These are phyloP conservation scores for Aegle marmelos DNA, from an alignment of 345 rosid species.

Conservation along the genomic window DNA sequence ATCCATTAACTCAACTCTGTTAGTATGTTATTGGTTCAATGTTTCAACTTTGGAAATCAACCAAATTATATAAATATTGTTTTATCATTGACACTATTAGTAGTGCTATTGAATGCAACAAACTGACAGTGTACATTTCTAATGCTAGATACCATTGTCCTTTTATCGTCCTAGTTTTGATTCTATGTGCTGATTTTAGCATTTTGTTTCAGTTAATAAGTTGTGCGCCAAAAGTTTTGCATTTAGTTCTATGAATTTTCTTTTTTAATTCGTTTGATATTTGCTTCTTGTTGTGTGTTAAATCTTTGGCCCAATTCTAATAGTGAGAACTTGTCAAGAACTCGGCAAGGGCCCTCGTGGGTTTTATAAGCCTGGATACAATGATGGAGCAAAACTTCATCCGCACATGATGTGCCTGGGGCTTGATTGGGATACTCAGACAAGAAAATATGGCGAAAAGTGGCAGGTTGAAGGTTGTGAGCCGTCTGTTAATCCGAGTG, in stretches of 20 bases:
- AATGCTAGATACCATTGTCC: background rate
- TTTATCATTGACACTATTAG: background rate
- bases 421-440: slow-evolving; percentile 47
- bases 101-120: background rate
- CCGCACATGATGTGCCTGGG: slow-evolving; percentile 70
- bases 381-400: slow-evolving; percentile 46
- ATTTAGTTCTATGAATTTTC: no score
- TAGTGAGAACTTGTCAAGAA: slow-evolving; percentile 41
- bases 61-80: background rate
- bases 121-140: background rate
- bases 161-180: background rate
- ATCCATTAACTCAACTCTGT: background rate
- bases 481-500: slow-evolving; percentile 40
- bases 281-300: background rate
- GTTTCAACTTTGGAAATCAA: background rate
- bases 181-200: background rate
- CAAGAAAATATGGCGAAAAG: slow-evolving; percentile 27
- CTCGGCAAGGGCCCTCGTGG: slow-evolving; percentile 49
- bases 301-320: slow-evolving; percentile 11
- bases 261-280: background rate
- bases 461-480: slow-evolving; percentile 30
- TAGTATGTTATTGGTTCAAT: background rate
- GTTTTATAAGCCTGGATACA: slow-evolving; percentile 53
- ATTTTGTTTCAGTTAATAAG: background rate
- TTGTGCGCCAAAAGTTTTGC: background rate